Evolutionary conservation across 179 eudicot species (phyloP).

Genomic region (Spinacia oleracea): DNA sequence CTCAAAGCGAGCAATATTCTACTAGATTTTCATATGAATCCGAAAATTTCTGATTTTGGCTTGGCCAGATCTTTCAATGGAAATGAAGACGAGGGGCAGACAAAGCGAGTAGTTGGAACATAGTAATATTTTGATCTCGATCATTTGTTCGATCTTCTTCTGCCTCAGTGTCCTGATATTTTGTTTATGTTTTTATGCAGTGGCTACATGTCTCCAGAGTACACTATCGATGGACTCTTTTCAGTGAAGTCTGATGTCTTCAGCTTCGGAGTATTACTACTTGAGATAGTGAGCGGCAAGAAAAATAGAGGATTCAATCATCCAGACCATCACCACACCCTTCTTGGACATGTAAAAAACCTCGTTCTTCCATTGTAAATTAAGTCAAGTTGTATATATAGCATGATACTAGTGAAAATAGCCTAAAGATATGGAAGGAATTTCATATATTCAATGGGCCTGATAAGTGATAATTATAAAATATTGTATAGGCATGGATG

Average conservation of each 20-base stretch:
- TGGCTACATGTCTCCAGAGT: conserved; percentile 24
- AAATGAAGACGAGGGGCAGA: conserved; percentile 7
- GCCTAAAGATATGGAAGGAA: no score
- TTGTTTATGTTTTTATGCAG: not conserved
- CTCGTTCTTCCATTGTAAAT: not conserved
- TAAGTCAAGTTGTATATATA: not conserved
- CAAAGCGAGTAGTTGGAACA: conserved; percentile 24
- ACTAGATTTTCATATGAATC: conserved; percentile 16
- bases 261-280: conserved; percentile 24
- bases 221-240: conserved; percentile 16
- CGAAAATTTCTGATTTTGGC: conserved; percentile 21
- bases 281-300: conserved; percentile 20
- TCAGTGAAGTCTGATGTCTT: conserved; percentile 24
- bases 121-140: conserved; percentile 7
- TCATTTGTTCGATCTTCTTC: not conserved
- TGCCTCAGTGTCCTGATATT: not conserved
- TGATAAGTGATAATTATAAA: no score
- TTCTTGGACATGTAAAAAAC: conserved; percentile 26
- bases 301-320: conserved; percentile 22
- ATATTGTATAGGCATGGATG: conserved; percentile 15
- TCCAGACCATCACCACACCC: conserved; percentile 18
- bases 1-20: conserved; percentile 18
- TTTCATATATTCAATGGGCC: not conserved
- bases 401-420: no score
- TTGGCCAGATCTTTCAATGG: conserved; percentile 17